Evolutionary conservation across 495 filamentous ascomycete genomes (phyloP), one percentile per base, ranked within the genome.

Genomic region (Penicillium crystallinum): DNA sequence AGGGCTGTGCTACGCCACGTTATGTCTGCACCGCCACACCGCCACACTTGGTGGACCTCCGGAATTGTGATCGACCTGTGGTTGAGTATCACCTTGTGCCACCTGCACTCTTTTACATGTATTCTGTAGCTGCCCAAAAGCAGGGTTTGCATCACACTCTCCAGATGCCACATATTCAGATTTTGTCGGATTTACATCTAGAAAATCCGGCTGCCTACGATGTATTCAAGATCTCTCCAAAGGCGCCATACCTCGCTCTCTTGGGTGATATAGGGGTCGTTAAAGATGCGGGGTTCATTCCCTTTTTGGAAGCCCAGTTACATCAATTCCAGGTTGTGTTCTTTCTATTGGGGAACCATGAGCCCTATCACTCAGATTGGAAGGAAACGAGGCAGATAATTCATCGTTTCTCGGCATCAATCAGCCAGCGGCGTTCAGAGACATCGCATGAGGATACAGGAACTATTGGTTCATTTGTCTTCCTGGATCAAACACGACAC

Each of bases 121-220:
- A 27, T 27, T 3, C 23, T 7, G 3, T 27, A 27, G 23, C 3
- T 27, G 7, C 7, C 23, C 23, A 27, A 27, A 7, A 27, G 23
- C 31, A 34, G 31, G n/a, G n/a, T 15, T 15, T 8, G 14, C 40
- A 7, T 29, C n/a, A 27, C 29, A 27, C 7, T 1, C 12, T 43
- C 25, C 7, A 21, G n/a, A 63, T 64, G 61, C 54, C 50, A 34
- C 30, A 33, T 35, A 50, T 84, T 44, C 82, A 84, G 52, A 74
- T 83, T 22, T 44, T 81, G 23, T 84, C 80, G 0, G 81, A 85
- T 59, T 69, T 84, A 3, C 81, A 84, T 53, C 62, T 84, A 0
- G 78, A 85, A 50, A 63, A 51, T 10, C 66, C 70, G 0, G 51
- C 62, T 21, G 58, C 66, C 18, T 84, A 83, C 57, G 69, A 76